Evolutionary conservation across 2,329 filamentous ascomycete genomes (phyloP).

Genomic region (Aspergillus pseudoglaucus): DNA sequence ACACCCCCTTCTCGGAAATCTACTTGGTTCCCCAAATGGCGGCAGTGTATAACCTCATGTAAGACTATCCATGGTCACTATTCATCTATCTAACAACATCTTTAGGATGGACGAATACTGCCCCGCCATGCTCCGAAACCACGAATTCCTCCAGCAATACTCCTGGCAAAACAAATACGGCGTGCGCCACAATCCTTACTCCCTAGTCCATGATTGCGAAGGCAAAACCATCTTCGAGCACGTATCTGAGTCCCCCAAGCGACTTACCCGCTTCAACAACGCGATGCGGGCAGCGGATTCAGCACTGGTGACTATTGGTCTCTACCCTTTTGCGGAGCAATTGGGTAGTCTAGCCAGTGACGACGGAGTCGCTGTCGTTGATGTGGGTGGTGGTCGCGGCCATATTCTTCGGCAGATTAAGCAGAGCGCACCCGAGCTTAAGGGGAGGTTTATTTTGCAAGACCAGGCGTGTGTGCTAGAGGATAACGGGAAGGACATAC

Average conservation of each 20-base stretch:
- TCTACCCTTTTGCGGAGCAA: constrained; percentile 12
- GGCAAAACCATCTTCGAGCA: constrained; percentile 14
- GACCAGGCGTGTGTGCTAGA: constrained; percentile 12
- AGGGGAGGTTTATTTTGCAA: constrained; percentile 17
- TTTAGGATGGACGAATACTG: constrained; percentile 10
- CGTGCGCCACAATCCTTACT: constrained; percentile 13
- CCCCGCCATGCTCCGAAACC: constrained; percentile 5
- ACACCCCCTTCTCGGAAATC: constrained; percentile 14
- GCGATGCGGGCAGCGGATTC: constrained; percentile 13
- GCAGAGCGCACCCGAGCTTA: constrained; percentile 3
- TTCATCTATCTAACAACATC: neutral
- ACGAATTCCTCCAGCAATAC: constrained; percentile 12
- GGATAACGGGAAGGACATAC: constrained; percentile 7
- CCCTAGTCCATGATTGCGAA: constrained; percentile 9
- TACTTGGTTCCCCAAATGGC: constrained; percentile 9
- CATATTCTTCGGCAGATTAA: constrained; percentile 12
- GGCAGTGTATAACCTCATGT: constrained; percentile 10
- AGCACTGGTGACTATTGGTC: constrained; percentile 14
- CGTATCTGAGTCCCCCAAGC: constrained; percentile 7
- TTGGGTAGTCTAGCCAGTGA: constrained; percentile 6
- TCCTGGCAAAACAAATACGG: constrained; percentile 10
- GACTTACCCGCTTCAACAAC: constrained; percentile 9
- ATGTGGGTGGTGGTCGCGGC: constrained; percentile 16
- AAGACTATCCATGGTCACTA: neutral
- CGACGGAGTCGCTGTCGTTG: constrained; percentile 13